Evolutionary conservation across 768 basidiomycete genomes (phyloP).

Genomic region (Tricholoma sp.): DNA sequence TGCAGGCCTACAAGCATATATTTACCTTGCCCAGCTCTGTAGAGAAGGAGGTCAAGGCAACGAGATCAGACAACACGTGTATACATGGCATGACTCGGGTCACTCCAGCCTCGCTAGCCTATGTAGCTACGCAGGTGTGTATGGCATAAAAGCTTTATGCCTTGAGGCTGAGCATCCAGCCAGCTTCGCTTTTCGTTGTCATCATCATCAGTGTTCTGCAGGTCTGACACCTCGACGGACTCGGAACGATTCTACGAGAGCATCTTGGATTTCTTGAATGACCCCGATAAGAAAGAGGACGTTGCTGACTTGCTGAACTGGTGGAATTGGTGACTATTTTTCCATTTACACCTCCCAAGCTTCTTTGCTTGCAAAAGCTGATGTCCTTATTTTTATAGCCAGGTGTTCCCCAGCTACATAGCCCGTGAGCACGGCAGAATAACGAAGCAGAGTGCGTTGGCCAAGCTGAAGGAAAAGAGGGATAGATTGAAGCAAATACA

Average conservation of each 20-base stretch:
- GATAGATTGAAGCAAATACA: no score
- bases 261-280: not conserved
- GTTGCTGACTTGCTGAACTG: not conserved
- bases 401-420: no score
- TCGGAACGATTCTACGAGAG: conserved; percentile 1
- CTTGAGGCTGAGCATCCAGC: not conserved
- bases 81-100: conserved; percentile 11
- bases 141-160: not conserved
- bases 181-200: conserved; percentile 4
- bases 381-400: no score
- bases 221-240: conserved; percentile 1
- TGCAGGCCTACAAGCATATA: not conserved
- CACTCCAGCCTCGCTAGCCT: conserved; percentile 9
- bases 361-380: no score
- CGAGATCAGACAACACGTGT: not conserved
- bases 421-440: no score
- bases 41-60: not conserved
- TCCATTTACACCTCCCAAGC: no score
- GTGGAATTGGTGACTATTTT: conserved; percentile 3
- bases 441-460: no score
- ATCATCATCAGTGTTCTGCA: not conserved
- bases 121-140: conserved; percentile 9
- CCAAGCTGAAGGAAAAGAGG: no score
- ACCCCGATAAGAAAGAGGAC: not conserved
- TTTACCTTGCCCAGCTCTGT: not conserved